Base-by-base conservation (phyloP, 805 yeast genomes). In the Wickerhamomyces tratensis region DNA sequence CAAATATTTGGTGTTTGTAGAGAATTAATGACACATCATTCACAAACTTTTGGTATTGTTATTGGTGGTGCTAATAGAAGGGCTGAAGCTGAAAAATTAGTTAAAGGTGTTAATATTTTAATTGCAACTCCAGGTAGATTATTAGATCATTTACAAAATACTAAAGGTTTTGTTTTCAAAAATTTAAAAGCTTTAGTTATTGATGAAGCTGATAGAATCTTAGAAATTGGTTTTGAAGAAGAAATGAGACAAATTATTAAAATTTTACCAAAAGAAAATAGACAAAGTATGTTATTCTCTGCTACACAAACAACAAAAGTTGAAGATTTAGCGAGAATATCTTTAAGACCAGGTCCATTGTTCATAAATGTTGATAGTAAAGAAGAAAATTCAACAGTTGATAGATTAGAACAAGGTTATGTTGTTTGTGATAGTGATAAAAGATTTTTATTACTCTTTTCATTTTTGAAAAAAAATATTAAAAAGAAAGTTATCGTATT, bases 241-340 rank as follows among this genome's bases (percentile, higher is more conserved):
- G 99, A 93, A 69, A 93, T 93, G 98, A 84, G 76, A 62, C 98
- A 93, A 65, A 93, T 93, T 58, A 86, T 93, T 57, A 86, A 82
- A 64, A 86, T 94, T 49, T 70, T 93, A 56, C 98, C 98, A 38
- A 83, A 78, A 47, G 91, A 87, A 51, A 89, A 83, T 50, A 82
- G 98, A 66, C 98, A 93, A 64, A 75, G 95, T 36, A 91, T 93
- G 98, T 69, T 93, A 49, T 93, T 93, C 61, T 91, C 98, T n/a
- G 99, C 99, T 39, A 93, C 99, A 1, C 98, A 93, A 65, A 93
- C 98, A 30, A 93, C 98, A 36, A 93, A 94, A 67, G 98, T 93
- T 49, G 98, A 93, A 64, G 98, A 93, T 68, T 72, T 93, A 58
- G 98, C 99, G 13, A 78, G 99, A 65, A 91, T 93, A 41, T 91